Evolutionary conservation across 2,329 filamentous ascomycete species (phyloP).

Genomic region (Epichloe amarillans): DNA sequence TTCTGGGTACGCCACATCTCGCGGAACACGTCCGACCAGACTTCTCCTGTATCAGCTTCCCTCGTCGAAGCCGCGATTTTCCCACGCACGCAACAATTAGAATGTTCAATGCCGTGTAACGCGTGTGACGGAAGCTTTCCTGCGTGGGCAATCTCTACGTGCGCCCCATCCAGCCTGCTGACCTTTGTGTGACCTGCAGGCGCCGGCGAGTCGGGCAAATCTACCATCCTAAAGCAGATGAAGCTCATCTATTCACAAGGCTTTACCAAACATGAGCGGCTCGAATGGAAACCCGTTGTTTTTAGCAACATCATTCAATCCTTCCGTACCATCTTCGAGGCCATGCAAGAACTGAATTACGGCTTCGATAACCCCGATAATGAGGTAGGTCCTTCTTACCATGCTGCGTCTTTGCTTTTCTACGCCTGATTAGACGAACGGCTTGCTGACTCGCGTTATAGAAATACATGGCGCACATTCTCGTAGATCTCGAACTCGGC

Average conservation of each 20-base stretch:
- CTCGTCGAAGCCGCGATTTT: background rate
- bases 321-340: slow-evolving; percentile 78
- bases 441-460: slow-evolving; percentile 21
- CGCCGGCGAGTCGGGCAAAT: slow-evolving; percentile 83
- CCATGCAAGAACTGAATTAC: slow-evolving; percentile 76
- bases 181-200: slow-evolving; percentile 37
- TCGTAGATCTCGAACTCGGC: slow-evolving; percentile 69
- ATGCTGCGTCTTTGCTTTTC: background rate
- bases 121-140: slow-evolving; percentile 3
- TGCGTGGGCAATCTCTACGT: background rate
- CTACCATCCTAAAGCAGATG: slow-evolving; percentile 97
- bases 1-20: slow-evolving; percentile 53
- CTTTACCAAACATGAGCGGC: slow-evolving; percentile 77
- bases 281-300: slow-evolving; percentile 89
- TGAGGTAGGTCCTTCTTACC: slow-evolving; percentile 46
- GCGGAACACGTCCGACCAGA: background rate
- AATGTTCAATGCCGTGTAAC: background rate
- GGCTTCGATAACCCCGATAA: slow-evolving; percentile 68
- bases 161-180: background rate
- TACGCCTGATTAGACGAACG: slow-evolving; percentile 11
- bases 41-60: background rate
- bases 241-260: slow-evolving; percentile 91
- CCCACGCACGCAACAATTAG: background rate
- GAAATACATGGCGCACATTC: slow-evolving; percentile 66
- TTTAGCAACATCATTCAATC: slow-evolving; percentile 92